Conservation (phyloP, 106 monocot species). For the Acanthochlamys bracteata region DNA sequence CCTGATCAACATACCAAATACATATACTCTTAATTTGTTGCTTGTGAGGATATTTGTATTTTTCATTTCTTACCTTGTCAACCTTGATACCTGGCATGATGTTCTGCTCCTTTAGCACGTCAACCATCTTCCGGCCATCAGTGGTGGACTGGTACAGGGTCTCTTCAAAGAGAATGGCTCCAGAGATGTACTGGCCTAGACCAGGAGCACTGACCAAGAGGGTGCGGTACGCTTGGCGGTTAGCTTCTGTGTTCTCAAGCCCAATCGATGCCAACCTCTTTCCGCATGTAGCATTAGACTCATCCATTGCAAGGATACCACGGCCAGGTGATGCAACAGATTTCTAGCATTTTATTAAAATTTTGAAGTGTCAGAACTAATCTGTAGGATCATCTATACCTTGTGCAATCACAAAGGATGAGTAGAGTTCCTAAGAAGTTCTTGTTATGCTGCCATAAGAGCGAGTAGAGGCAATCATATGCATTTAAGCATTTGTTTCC, state of each 20-base stretch:
- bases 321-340: constrained; percentile 81
- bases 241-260: constrained; percentile 94
- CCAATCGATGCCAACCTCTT: constrained; percentile 89
- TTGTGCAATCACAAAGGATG: too few species aligned
- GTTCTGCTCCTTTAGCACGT: constrained; percentile 74
- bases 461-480: too few species aligned
- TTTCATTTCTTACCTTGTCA: constrained; percentile 92
- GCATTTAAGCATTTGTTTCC: too few species aligned
- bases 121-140: constrained; percentile 86
- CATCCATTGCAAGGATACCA: constrained; percentile 96
- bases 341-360: too few species aligned
- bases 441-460: too few species aligned
- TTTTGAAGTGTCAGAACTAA: too few species aligned
- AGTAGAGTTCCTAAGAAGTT: too few species aligned
- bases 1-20: too few species aligned
- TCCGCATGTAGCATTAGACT: constrained; percentile 91
- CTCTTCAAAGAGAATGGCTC: constrained; percentile 92
- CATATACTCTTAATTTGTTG: too few species aligned
- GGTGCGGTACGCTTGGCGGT: constrained; percentile 85
- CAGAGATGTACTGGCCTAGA: constrained; percentile 80
- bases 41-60: too few species aligned
- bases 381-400: too few species aligned
- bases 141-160: constrained; percentile 82
- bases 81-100: constrained; percentile 92
- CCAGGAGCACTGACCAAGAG: constrained; percentile 74